These are phyloP conservation scores for Lichtheimia ramosa DNA, from an alignment of 371 early-diverging fungal genomes.

Conservation along the genomic window DNA sequence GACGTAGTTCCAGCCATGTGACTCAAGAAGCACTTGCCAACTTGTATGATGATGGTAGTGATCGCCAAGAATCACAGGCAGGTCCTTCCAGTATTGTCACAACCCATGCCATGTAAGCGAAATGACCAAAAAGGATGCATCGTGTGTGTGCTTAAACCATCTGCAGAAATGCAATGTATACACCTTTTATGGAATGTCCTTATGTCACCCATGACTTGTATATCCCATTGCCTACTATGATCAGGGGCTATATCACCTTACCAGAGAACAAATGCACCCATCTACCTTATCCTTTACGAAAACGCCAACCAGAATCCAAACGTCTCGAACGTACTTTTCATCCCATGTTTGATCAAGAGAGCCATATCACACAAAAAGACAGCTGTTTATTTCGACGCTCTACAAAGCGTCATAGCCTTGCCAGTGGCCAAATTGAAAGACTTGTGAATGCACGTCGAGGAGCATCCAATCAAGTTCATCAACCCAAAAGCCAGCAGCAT, in stretches of 20 bases:
- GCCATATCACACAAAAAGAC: not conserved
- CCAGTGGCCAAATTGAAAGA: slow-evolving; percentile 8
- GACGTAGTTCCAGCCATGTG: too few species aligned
- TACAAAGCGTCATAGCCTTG: slow-evolving; percentile 7
- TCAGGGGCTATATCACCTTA: not conserved
- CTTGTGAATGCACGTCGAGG: slow-evolving; percentile 1
- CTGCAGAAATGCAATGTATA: not conserved
- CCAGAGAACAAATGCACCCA: not conserved
- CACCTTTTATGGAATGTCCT: slow-evolving; percentile 4
- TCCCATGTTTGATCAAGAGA: not conserved
- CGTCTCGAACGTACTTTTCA: slow-evolving; percentile 3
- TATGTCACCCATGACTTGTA: slow-evolving; percentile 1
- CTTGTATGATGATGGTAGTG: too few species aligned
- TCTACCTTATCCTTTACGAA: slow-evolving; percentile 7
- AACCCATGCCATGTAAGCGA: too few species aligned
- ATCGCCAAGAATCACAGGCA: too few species aligned
- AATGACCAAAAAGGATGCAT: too few species aligned
- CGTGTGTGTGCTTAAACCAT: too few species aligned
- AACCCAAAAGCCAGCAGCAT: not conserved
- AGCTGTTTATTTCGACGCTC: not conserved
- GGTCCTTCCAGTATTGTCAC: too few species aligned
- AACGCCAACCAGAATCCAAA: not conserved
- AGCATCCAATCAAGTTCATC: not conserved
- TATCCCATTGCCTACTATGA: slow-evolving; percentile 1
- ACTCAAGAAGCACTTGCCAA: too few species aligned